phyloP scores from a whole-genome alignment of 108 stramenopile genomes.

The Cyclostephanos tholiformis region DNA sequence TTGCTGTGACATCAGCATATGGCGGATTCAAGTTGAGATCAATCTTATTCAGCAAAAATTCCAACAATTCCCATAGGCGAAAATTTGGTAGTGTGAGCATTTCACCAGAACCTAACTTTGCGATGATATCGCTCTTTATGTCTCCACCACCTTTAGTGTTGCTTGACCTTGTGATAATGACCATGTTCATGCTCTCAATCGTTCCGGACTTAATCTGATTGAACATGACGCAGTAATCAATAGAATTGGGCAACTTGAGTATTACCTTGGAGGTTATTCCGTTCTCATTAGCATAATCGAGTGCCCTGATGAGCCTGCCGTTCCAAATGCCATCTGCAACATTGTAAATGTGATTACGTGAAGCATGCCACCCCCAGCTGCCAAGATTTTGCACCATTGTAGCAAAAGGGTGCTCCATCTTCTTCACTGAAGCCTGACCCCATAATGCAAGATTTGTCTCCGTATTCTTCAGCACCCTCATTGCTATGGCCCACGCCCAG shows the following conservation, averaged over 20 bases:
- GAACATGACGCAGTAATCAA: constrained; percentile 15
- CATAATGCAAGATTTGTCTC: constrained; percentile 41
- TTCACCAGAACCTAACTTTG: constrained; percentile 12
- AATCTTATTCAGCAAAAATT: too few relatives aligned
- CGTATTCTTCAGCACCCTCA: constrained; percentile 42
- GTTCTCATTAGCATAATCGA: too few relatives aligned
- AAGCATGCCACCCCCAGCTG: too few relatives aligned
- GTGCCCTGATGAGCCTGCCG: too few relatives aligned
- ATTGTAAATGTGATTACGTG: too few relatives aligned
- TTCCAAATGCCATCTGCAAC: too few relatives aligned
- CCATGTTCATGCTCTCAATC: not conserved
- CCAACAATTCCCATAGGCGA: not conserved
- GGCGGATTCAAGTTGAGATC: too few relatives aligned
- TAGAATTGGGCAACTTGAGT: not conserved
- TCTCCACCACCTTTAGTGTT: not conserved
- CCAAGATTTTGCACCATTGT: not conserved
- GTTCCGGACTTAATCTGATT: constrained; percentile 10
- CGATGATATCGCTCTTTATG: not conserved
- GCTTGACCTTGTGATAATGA: constrained; percentile 13
- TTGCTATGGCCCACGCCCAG: constrained; percentile 32
- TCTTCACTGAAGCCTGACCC: not conserved
- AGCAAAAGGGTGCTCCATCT: not conserved
- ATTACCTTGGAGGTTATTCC: too few relatives aligned
- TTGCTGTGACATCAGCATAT: constrained; percentile 23
- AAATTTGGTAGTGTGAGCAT: not conserved